A percentile compares a stretch with the other conserved stretches of the same genome.
Evolutionary conservation across 2,329 filamentous ascomycete genomes (phyloP).

Genomic region (Clarireedia monteithiana): DNA sequence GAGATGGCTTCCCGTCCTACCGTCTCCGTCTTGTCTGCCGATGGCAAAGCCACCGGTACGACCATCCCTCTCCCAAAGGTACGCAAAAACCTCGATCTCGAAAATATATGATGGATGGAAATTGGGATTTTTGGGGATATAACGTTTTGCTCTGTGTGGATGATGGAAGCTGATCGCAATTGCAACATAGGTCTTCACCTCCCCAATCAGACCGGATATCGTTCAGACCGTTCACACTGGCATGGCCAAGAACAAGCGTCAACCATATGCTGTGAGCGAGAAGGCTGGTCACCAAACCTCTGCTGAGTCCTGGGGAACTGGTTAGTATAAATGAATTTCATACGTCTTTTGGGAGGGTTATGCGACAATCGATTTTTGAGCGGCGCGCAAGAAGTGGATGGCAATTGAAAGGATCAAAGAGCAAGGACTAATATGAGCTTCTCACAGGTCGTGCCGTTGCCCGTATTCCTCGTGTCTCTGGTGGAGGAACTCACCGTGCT

Average conservation of each 20-base stretch:
- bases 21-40: conserved; percentile 93
- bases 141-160: not conserved
- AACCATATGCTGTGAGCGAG: conserved; percentile 99
- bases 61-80: conserved; percentile 81
- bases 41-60: conserved; percentile 84
- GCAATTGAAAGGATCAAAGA: not conserved
- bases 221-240: conserved; percentile 94
- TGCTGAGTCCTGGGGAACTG: conserved; percentile 99
- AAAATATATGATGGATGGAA: conserved; percentile 1
- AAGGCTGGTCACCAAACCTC: conserved; percentile 99
- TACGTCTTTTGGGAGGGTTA: conserved; percentile 11
- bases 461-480: conserved; percentile 99
- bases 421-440: conserved; percentile 19
- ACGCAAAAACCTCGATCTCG: conserved; percentile 13
- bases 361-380: not conserved
- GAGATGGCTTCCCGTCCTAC: conserved; percentile 90
- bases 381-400: not conserved
- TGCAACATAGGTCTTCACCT: conserved; percentile 67
- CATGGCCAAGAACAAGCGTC: conserved; percentile 99
- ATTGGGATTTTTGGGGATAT: not conserved
- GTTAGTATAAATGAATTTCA: conserved; percentile 48
- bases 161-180: conserved; percentile 18
- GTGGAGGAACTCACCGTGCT: conserved; percentile 99
- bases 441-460: conserved; percentile 87
- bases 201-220: conserved; percentile 97